Base-by-base conservation (phyloP, 2,329 filamentous ascomycete genomes). In the Fusarium fujikuroi region DNA sequence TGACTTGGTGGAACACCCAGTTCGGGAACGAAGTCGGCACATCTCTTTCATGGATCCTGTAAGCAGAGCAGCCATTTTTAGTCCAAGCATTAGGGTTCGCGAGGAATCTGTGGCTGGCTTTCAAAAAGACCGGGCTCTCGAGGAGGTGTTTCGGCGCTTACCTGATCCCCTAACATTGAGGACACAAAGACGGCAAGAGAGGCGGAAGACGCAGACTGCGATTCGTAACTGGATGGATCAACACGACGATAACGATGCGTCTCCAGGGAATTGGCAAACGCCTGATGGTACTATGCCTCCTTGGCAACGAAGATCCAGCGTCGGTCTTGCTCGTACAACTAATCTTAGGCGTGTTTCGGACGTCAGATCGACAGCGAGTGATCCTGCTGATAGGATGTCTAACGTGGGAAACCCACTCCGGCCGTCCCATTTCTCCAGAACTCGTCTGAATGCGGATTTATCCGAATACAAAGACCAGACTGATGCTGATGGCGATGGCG, bases 211-310 rank as follows among this genome's bases (percentile, higher is more conserved):
- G 3, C 92, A 92, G 73, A 95, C 92, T 66, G 93, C 94, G 1
- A 95, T 98, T 58, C 91, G 92, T 34, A 92, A 93, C 75, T 98
- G 95, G 95, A 97, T 98, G 93, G 93, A 95, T 49, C 88, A 88
- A 71, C 86, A 90, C 65, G 88, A 90, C 23, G 90, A 84, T 63
- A 84, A 83, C 44, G 86, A 81, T 36, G 82, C 80, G 67, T 84
- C 84, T 5, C 80, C 85, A 25, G 81, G 83, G 9, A 84, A 88
- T 70, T 89, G 87, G 83, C 85, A 83, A 61, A 87, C 82, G 47
- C 81, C 86, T 71, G 85, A 87, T 63, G 84, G 83, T 77, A 81
- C 80, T 14, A 80, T 80, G 16, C 85, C 80, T 61, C 85, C 83
- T 63, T 89, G 83, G 84, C 85, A 85, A 52, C 84, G 86, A 53